phyloP scores from a whole-genome alignment of 1,139 yeast genomes.

The Yamadazyma atlantica region DNA sequence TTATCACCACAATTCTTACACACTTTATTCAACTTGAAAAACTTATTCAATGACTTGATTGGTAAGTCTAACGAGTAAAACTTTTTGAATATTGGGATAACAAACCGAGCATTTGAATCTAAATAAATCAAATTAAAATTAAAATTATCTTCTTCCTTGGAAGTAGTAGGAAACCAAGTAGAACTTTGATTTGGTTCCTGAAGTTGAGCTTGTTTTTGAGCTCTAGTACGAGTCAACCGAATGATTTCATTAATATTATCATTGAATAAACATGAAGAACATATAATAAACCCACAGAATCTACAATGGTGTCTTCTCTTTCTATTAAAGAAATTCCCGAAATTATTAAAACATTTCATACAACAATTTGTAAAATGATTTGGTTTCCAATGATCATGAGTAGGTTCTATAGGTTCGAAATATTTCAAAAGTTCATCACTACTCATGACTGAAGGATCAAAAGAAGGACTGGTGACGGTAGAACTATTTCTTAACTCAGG shows the following conservation, averaged over 20 bases:
- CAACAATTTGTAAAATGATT: slow-evolving; percentile 38
- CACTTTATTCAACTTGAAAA: slow-evolving; percentile 32
- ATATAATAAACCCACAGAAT: slow-evolving; percentile 42
- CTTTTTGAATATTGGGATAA: slow-evolving; percentile 34
- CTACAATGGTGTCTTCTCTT: slow-evolving; percentile 45
- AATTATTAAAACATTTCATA: slow-evolving; percentile 37
- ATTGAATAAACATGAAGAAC: slow-evolving; percentile 34
- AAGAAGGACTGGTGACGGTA: no score
- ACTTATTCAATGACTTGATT: slow-evolving; percentile 11
- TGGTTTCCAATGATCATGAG: slow-evolving; percentile 45
- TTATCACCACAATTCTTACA: slow-evolving; percentile 40
- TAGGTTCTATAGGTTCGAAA: slow-evolving; percentile 29
- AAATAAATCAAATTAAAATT: slow-evolving; percentile 24
- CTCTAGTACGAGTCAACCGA: neutral
- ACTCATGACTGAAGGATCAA: slow-evolving; percentile 2
- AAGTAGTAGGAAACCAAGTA: slow-evolving; percentile 1
- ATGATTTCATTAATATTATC: slow-evolving; percentile 5
- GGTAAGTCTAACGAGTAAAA: slow-evolving; percentile 12
- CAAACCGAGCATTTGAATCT: slow-evolving; percentile 36
- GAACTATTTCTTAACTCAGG: neutral
- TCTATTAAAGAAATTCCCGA: slow-evolving; percentile 29
- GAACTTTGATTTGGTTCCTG: neutral
- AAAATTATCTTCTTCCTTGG: slow-evolving; percentile 11
- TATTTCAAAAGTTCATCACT: neutral
- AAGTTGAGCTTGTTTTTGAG: neutral